phyloP scores from a whole-genome alignment of 257 asterid genomes.

The Solanum gracilifrons region DNA sequence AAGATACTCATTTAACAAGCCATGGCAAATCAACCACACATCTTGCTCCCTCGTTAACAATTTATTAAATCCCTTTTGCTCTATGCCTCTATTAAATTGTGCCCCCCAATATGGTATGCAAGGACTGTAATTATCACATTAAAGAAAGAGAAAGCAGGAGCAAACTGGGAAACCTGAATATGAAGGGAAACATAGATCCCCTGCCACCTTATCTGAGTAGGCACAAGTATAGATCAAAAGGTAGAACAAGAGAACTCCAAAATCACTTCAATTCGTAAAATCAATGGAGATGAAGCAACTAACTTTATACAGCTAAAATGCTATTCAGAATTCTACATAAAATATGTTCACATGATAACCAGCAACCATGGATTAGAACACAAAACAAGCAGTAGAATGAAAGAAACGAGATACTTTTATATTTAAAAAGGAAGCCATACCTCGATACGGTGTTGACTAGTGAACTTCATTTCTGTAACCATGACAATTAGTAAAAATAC shows the following conservation, averaged over 20 bases:
- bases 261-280: background rate
- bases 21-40: background rate
- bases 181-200: background rate
- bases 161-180: background rate
- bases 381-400: background rate
- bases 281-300: background rate
- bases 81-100: background rate
- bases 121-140: background rate
- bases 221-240: background rate
- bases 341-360: background rate
- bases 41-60: background rate
- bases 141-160: background rate
- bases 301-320: background rate
- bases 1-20: background rate
- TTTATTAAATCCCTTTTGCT: background rate
- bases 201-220: background rate
- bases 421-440: background rate
- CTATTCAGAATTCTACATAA: background rate
- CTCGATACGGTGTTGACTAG: background rate
- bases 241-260: background rate
- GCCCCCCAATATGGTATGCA: background rate
- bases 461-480: background rate
- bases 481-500: constrained; percentile 39
- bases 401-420: background rate
- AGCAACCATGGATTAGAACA: background rate